Base-by-base conservation (phyloP, 2,329 filamentous ascomycete genomes). In the Helotiales sp. region DNA sequence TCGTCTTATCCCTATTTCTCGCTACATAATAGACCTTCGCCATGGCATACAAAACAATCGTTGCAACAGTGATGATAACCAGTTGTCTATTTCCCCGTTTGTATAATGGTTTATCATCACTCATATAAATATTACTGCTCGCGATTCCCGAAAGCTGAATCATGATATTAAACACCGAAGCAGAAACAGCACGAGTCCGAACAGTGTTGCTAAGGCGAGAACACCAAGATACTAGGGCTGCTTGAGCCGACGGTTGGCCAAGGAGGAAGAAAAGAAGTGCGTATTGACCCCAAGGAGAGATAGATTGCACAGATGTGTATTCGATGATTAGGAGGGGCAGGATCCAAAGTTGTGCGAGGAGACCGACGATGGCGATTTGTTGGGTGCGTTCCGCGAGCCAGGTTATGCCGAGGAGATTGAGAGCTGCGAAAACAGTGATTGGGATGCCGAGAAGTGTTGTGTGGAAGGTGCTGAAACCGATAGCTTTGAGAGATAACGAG, bases 171-270 rank as follows among this genome's bases (percentile, higher is more conserved):
- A 88, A 88, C 17, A 84, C 70, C 0, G 82, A 84, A 0, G 83
- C 81, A 0, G 82, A 81, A 1, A 89, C 82, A 1, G 85, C 83
- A 7, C 86, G 75, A 8, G 82, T 83, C 10, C 85, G 77, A 10
- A 89, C 84, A 1, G 80, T 77, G 60, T 85, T 84, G 3, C 83
- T 80, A 65, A 88, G 88, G 52, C 81, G 75, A 2, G 75, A 76
- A 63, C 75, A 76, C 76, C 77, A 80, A 17, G 69, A 75, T 5
- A 79, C 77, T 57, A 79, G 76, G 33, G 81, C 78, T 0, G 78
- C 74, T 56, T 81, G 78, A 2, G 74, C 71, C 74, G 59, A 25
- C 13, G 8, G 47, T n/a, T 50, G 46, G 24, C 38, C 49, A 15
- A 57, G 15, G 29, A 53, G 30, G 29, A 61, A 44, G 40, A 74